Evolutionary conservation across 2,329 filamentous ascomycete species (phyloP), one percentile per base, ranked within the genome.

Genomic region (Coniochaeta pulveracea): DNA sequence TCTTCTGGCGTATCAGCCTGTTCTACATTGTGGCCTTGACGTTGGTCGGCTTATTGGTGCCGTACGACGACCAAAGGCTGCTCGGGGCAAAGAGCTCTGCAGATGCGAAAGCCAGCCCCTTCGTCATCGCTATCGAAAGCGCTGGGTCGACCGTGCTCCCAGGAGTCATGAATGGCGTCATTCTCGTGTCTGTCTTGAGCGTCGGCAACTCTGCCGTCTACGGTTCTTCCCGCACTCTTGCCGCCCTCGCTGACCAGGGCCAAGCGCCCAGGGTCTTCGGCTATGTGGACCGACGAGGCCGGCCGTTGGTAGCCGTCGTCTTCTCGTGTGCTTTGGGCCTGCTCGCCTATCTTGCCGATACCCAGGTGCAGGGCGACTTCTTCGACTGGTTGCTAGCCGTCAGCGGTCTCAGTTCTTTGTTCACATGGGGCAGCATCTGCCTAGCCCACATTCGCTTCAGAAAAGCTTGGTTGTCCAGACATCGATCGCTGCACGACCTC

Each of bases 371-470:
- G 2, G 69, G 69, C 15, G 50, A 47, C 2, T 64, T 80, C 15
- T 80, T 83, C 37, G 60, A 67, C 45, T 83, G 79, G 79, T 64
- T 84, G 4, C 63, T 72, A 17, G 71, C 76, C 7, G 57, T 83
- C 11, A 79, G 75, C 0, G 77, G 73, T 33, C 60, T 83, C 4
- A 69, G 71, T 9, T 69, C 73, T 10, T 62, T 83, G 26, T 80
- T 80, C 50, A 76, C 76, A 9, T 84, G 77, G 77, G 76, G 68
- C 12, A 78, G 72, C 24, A 80, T 82, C 44, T 80, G 76, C 45
- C 55, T 78, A 3, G 65, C 74, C 3, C 79, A 83, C 45, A 80
- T 83, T 47, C 74, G 78, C 14, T 80, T 82, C 64, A 73, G 78
- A 22, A 47, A 54, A 3, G 78, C 76, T 0, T 83, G 77, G 78